phyloP scores from a whole-genome alignment of 768 basidiomycete species.

The Suillus luteus region DNA sequence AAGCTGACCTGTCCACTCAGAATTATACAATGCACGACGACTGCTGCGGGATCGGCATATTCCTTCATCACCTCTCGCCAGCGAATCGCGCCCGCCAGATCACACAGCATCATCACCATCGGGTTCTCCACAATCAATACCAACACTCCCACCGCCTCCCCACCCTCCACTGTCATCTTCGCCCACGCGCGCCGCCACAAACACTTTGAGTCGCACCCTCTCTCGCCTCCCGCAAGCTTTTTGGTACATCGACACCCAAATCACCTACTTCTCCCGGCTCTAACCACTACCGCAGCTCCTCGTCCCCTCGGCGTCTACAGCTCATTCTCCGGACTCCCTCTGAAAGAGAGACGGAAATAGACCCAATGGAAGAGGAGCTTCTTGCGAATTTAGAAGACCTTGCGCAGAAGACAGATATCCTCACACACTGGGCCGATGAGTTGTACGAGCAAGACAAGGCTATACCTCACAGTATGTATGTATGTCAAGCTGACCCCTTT shows the following conservation, averaged over 20 bases:
- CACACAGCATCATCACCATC: constrained; percentile 31
- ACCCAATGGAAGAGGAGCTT: constrained; percentile 82
- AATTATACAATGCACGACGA: constrained; percentile 61
- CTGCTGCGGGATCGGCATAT: constrained; percentile 59
- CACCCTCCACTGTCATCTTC: constrained; percentile 63
- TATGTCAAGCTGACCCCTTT: neutral
- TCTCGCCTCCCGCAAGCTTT: constrained; percentile 80
- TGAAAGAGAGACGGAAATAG: constrained; percentile 43
- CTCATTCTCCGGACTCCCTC: constrained; percentile 44
- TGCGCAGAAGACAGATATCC: constrained; percentile 93
- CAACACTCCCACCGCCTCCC: constrained; percentile 63
- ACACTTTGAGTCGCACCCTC: constrained; percentile 78
- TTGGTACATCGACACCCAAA: constrained; percentile 52
- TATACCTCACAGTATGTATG: constrained; percentile 72
- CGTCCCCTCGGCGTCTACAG: constrained; percentile 59
- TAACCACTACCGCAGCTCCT: constrained; percentile 44
- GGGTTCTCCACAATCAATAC: constrained; percentile 25
- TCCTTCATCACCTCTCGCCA: constrained; percentile 47
- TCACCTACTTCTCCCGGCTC: constrained; percentile 39
- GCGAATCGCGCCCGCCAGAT: constrained; percentile 44
- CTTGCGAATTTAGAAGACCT: constrained; percentile 81
- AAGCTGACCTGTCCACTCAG: constrained; percentile 40
- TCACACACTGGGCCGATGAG: constrained; percentile 94
- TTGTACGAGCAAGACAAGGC: constrained; percentile 89
- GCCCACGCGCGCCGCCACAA: constrained; percentile 67